A percentile compares a stretch with the other conserved stretches of the same genome.
phyloP scores from a whole-genome alignment of 2,329 filamentous ascomycete genomes.

The Neurospora sp. region DNA sequence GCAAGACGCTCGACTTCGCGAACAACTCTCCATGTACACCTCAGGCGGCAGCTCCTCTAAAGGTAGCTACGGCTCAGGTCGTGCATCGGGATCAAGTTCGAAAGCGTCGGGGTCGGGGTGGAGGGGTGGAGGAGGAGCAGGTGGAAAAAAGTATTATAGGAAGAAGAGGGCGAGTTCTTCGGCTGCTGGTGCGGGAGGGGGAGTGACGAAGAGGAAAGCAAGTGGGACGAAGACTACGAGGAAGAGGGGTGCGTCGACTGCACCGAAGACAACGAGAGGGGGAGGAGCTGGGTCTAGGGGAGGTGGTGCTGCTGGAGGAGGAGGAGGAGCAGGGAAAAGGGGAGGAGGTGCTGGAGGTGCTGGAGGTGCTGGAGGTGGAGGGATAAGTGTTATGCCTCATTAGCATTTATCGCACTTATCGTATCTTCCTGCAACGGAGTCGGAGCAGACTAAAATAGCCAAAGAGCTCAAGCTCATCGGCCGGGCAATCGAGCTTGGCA shows the following conservation, averaged over 20 bases:
- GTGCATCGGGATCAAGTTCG: neutral
- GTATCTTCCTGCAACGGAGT: too few relatives aligned
- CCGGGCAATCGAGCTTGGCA: too few relatives aligned
- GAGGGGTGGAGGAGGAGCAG: neutral
- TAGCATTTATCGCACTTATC: neutral
- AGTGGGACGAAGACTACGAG: neutral
- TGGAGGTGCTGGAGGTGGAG: neutral
- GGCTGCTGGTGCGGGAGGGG: neutral
- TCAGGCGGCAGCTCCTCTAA: neutral
- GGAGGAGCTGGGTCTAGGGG: neutral
- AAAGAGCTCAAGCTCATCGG: too few relatives aligned
- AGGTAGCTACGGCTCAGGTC: conserved; percentile 9
- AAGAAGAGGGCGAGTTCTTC: neutral
- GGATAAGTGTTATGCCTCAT: neutral
- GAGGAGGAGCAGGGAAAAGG: neutral
- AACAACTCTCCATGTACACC: neutral
- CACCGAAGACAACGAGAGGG: neutral
- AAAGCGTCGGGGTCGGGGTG: neutral
- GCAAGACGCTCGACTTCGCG: neutral
- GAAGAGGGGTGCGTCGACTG: neutral
- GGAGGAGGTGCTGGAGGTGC: neutral
- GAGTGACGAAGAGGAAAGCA: conserved; percentile 12
- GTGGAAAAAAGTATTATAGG: neutral
- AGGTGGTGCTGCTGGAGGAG: neutral
- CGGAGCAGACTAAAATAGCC: too few relatives aligned